These are phyloP conservation scores for Tolypocladium cylindrosporum DNA, from an alignment of 2,329 filamentous ascomycete genomes.

Conservation along the genomic window DNA sequence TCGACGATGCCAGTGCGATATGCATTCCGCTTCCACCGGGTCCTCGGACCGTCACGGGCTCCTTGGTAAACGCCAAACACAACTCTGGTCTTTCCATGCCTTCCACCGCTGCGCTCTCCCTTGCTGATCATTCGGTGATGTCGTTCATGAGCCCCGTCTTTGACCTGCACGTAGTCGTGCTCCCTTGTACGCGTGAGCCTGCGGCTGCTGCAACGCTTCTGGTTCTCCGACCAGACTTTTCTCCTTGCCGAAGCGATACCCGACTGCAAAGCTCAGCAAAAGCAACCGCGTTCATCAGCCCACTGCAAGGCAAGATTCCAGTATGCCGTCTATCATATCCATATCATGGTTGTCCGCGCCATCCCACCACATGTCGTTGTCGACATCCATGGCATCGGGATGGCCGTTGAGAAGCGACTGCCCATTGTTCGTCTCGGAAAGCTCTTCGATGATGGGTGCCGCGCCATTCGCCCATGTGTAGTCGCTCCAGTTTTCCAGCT, in stretches of 20 bases:
- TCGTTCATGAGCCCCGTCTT: neutral
- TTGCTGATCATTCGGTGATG: neutral
- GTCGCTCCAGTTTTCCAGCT: slow-evolving; percentile 57
- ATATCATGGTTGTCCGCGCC: slow-evolving; percentile 44
- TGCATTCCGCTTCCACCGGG: neutral
- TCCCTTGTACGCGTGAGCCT: neutral
- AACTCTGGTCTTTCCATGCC: neutral
- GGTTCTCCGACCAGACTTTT: neutral
- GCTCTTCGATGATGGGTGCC: slow-evolving; percentile 17
- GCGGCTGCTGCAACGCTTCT: neutral
- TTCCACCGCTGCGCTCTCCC: neutral
- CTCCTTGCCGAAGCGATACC: neutral
- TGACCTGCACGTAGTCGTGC: neutral
- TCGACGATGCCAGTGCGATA: neutral
- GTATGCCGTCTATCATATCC: slow-evolving; percentile 41
- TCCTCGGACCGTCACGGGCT: neutral
- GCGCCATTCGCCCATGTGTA: slow-evolving; percentile 41
- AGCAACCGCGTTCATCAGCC: slow-evolving; percentile 17
- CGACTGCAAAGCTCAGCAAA: neutral
- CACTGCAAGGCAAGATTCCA: slow-evolving; percentile 46
- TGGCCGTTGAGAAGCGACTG: slow-evolving; percentile 37
- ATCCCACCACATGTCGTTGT: slow-evolving; percentile 51
- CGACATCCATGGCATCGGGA: slow-evolving; percentile 49
- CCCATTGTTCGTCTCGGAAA: slow-evolving; percentile 11
- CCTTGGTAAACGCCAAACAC: neutral